Evolutionary conservation across 768 basidiomycete genomes (phyloP).

Genomic region (Xerocomus brunneocitrinus): DNA sequence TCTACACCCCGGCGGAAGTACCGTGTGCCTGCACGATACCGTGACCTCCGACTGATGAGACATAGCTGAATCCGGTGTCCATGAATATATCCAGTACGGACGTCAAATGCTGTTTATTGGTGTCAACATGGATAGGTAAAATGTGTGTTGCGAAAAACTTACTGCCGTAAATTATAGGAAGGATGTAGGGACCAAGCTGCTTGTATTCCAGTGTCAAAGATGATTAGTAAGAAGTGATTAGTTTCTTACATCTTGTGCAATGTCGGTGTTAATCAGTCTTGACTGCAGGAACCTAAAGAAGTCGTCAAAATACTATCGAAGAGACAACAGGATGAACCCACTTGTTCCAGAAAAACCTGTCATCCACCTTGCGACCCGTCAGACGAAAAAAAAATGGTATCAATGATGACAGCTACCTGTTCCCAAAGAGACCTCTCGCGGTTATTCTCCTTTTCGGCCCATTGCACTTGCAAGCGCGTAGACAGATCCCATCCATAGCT

Average conservation of each 20-base stretch:
- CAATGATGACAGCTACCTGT: constrained; percentile 46
- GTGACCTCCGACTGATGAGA: constrained; percentile 90
- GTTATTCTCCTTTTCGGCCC: constrained; percentile 49
- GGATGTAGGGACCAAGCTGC: constrained; percentile 83
- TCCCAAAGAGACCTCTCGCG: constrained; percentile 66
- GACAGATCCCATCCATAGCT: constrained; percentile 91
- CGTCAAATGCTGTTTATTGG: constrained; percentile 67
- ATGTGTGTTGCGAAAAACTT: constrained; percentile 33
- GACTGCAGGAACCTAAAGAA: constrained; percentile 47
- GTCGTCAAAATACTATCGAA: constrained; percentile 4
- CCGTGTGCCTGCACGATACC: constrained; percentile 92
- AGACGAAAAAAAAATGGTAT: constrained; percentile 1
- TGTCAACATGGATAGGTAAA: constrained; percentile 1
- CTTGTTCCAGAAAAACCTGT: constrained; percentile 99
- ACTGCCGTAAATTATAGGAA: constrained; percentile 96
- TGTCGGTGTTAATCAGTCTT: constrained; percentile 53
- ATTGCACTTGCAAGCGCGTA: constrained; percentile 79
- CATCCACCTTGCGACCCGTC: constrained; percentile 66
- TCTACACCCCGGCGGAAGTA: constrained; percentile 96
- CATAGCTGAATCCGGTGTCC: constrained; percentile 76
- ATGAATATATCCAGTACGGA: constrained; percentile 70
- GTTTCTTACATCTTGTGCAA: constrained; percentile 60
- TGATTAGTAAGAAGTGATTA: not conserved
- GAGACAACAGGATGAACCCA: constrained; percentile 1
- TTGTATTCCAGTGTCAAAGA: constrained; percentile 10